Conservation (phyloP, 176 grass and related monocot genomes). For the Oryza coarctata region DNA sequence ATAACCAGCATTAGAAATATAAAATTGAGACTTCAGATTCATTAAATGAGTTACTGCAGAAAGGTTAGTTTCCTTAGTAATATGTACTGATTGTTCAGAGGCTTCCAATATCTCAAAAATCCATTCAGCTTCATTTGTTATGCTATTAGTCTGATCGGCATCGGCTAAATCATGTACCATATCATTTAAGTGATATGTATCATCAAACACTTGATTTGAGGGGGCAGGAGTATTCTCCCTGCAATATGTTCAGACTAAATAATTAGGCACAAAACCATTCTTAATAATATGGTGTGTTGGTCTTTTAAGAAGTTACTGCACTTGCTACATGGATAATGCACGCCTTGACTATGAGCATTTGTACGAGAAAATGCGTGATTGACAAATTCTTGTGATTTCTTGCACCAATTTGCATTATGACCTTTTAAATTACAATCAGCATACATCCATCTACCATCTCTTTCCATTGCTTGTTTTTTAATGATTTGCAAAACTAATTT, state of each 20-base stretch:
- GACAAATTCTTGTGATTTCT: neutral
- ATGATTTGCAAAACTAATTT: too few relatives aligned
- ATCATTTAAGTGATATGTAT: conserved; percentile 5
- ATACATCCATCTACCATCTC: neutral
- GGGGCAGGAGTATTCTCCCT: neutral
- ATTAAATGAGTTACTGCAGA: conserved; percentile 1
- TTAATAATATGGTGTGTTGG: conserved; percentile 5
- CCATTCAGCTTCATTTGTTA: neutral
- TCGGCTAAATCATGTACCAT: neutral
- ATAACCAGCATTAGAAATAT: neutral
- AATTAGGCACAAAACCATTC: conserved; percentile 12
- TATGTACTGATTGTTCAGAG: conserved; percentile 2
- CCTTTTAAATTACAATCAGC: neutral
- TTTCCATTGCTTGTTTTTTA: too few relatives aligned
- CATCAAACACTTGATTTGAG: neutral
- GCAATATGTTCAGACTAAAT: conserved; percentile 5
- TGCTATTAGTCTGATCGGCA: neutral
- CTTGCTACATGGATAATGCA: neutral
- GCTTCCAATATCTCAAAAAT: conserved; percentile 19
- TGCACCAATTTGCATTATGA: conserved; percentile 16
- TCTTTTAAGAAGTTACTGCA: conserved; percentile 20
- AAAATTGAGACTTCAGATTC: neutral
- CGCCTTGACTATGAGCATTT: neutral
- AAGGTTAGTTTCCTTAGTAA: conserved; percentile 5
- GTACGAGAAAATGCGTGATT: neutral